Percentiles rank a stretch among this genome's conserved stretches.
Evolutionary conservation across 2,329 filamentous ascomycete genomes (phyloP).

Genomic region (Helotiales sp.): DNA sequence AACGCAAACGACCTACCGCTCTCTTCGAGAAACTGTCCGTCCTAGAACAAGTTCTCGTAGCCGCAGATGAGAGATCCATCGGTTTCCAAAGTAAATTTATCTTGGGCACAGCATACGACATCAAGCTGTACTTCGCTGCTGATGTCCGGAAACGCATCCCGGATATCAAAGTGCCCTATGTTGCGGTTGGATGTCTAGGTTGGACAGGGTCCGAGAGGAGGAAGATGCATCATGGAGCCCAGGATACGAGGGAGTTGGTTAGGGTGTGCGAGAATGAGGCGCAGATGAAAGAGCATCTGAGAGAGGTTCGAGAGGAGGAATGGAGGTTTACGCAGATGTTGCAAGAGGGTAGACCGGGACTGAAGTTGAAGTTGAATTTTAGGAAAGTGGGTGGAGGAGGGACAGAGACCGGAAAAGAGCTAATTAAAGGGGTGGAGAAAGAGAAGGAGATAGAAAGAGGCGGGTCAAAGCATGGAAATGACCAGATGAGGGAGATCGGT

Average conservation of each 20-base stretch:
- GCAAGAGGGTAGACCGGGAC: conserved; percentile 1
- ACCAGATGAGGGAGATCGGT: background rate
- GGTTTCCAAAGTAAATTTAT: conserved; percentile 32
- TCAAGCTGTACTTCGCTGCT: conserved; percentile 29
- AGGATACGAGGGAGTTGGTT: conserved; percentile 32
- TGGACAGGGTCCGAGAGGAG: conserved; percentile 30
- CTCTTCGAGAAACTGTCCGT: conserved; percentile 23
- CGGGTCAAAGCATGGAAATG: background rate
- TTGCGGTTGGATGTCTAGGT: conserved; percentile 35
- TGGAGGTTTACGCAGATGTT: conserved; percentile 30
- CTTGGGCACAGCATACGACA: conserved; percentile 31
- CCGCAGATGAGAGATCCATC: conserved; percentile 35
- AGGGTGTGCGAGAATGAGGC: conserved; percentile 27
- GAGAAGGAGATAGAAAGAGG: background rate
- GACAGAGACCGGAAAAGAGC: background rate
- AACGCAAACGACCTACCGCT: conserved; percentile 25
- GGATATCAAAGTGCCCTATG: conserved; percentile 24
- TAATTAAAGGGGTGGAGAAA: too few relatives aligned
- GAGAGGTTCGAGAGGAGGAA: conserved; percentile 26
- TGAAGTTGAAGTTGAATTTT: conserved; percentile 12
- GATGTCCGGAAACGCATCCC: conserved; percentile 12
- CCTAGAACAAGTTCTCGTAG: conserved; percentile 28
- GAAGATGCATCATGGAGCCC: conserved; percentile 25
- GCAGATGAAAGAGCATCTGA: conserved; percentile 31
- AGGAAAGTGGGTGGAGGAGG: background rate